A percentile compares a stretch with the other conserved stretches of the same genome.
Conservation (phyloP, 2,329 filamentous ascomycete genomes). For the Diplodia scrobiculata region DNA sequence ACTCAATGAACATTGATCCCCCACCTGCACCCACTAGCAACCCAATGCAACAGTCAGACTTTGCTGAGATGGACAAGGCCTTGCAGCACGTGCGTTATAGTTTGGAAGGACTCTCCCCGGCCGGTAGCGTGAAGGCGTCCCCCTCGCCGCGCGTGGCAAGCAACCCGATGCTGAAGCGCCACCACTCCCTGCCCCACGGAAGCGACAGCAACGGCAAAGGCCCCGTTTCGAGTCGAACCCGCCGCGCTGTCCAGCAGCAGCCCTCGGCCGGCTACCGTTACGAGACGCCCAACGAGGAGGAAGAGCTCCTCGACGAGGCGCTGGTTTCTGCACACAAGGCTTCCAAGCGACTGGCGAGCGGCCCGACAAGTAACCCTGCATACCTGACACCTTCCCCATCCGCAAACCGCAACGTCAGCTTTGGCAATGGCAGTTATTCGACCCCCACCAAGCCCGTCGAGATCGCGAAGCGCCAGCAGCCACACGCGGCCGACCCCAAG, state of each 20-base stretch:
- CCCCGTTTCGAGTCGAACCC: slow-evolving; percentile 76
- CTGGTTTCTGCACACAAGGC: slow-evolving; percentile 75
- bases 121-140: slow-evolving; percentile 41
- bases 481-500: slow-evolving; percentile 58
- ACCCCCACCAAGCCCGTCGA: slow-evolving; percentile 71
- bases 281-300: slow-evolving; percentile 93
- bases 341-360: slow-evolving; percentile 67
- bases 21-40: slow-evolving; percentile 50
- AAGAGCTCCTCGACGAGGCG: slow-evolving; percentile 90
- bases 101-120: slow-evolving; percentile 48
- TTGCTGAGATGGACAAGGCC: slow-evolving; percentile 63
- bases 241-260: slow-evolving; percentile 71
- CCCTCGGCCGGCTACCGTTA: slow-evolving; percentile 78
- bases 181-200: slow-evolving; percentile 46
- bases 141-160: slow-evolving; percentile 44
- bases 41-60: slow-evolving; percentile 53
- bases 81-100: slow-evolving; percentile 63
- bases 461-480: slow-evolving; percentile 62
- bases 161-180: slow-evolving; percentile 53
- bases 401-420: slow-evolving; percentile 77
- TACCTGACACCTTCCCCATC: slow-evolving; percentile 77
- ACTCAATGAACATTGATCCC: slow-evolving; percentile 61
- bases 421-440: slow-evolving; percentile 64
- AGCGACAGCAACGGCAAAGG: slow-evolving; percentile 37
- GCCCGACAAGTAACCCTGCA: slow-evolving; percentile 39